Conservation (phyloP, 1,284 basidiomycete species). For the Irpex sp. region DNA sequence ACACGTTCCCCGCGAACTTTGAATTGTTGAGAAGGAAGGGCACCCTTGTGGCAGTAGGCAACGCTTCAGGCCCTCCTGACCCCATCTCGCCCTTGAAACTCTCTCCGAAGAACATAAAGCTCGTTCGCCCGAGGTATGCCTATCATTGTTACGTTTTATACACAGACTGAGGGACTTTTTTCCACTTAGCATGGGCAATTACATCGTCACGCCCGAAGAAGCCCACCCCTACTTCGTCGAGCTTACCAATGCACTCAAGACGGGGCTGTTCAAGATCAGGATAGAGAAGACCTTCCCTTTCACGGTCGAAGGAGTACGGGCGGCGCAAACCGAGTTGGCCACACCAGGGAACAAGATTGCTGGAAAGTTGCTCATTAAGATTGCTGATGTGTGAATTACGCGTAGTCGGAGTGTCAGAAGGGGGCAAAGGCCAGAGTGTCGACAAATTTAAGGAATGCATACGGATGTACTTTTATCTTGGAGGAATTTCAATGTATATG, state of each 20-base stretch:
- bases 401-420: too few relatives aligned
- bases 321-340: constrained; percentile 79
- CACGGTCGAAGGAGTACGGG: constrained; percentile 71
- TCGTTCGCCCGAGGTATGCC: constrained; percentile 69
- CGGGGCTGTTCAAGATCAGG: constrained; percentile 63
- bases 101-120: constrained; percentile 77
- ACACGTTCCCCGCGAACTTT: constrained; percentile 42
- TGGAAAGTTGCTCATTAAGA: constrained; percentile 79
- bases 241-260: constrained; percentile 59
- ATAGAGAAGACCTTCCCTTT: constrained; percentile 82
- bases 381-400: constrained; percentile 9
- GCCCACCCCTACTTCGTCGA: constrained; percentile 59
- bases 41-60: constrained; percentile 86
- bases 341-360: constrained; percentile 58
- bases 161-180: neutral
- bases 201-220: constrained; percentile 72
- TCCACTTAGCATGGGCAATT: constrained; percentile 51
- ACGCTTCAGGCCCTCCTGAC: constrained; percentile 79
- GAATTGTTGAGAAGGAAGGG: constrained; percentile 50
- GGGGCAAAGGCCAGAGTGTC: neutral
- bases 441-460: too few relatives aligned
- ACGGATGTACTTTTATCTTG: too few relatives aligned
- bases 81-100: constrained; percentile 76
- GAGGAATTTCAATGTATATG: too few relatives aligned
- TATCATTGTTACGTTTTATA: neutral